phyloP scores from a whole-genome alignment of 176 grass and related monocot species.

The Lolium multiflorum region DNA sequence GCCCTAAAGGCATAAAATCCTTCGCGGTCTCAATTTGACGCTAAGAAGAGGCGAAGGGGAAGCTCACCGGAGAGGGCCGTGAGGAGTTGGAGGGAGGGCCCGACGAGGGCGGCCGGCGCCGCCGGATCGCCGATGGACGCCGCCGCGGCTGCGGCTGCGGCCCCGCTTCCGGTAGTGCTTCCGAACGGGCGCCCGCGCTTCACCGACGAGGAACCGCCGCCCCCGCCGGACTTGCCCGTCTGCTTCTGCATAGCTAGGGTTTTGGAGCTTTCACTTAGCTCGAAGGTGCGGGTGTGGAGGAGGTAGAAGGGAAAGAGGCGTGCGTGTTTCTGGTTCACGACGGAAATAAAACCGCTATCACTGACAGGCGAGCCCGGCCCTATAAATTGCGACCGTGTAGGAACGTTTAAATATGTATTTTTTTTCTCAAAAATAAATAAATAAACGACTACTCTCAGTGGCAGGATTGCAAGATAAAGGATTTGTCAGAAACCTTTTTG shows the following conservation, averaged over 20 bases:
- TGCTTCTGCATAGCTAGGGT: conserved; percentile 80
- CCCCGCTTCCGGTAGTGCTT: conserved; percentile 61
- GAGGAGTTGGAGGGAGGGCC: conserved; percentile 83
- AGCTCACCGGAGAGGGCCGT: conserved; percentile 63
- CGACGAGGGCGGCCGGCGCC: conserved; percentile 69
- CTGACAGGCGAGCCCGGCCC: not conserved
- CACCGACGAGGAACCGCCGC: conserved; percentile 63
- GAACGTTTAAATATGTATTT: not conserved
- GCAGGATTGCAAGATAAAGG: not conserved
- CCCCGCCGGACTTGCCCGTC: conserved; percentile 71
- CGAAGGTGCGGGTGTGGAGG: too few species aligned
- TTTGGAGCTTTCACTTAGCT: too few species aligned
- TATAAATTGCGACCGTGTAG: not conserved
- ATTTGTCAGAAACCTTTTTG: not conserved
- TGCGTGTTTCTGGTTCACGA: not conserved
- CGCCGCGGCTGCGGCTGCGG: conserved; percentile 39
- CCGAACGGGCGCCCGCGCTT: conserved; percentile 93
- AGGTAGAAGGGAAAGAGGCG: too few species aligned
- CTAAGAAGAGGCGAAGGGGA: not conserved
- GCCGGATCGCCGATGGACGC: conserved; percentile 54
- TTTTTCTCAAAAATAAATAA: not conserved
- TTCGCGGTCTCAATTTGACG: not conserved
- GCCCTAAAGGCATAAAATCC: conserved; percentile 33
- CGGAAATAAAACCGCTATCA: not conserved
- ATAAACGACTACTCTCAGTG: not conserved